phyloP scores from a whole-genome alignment of 495 filamentous ascomycete genomes.

The Xylaria venustula region DNA sequence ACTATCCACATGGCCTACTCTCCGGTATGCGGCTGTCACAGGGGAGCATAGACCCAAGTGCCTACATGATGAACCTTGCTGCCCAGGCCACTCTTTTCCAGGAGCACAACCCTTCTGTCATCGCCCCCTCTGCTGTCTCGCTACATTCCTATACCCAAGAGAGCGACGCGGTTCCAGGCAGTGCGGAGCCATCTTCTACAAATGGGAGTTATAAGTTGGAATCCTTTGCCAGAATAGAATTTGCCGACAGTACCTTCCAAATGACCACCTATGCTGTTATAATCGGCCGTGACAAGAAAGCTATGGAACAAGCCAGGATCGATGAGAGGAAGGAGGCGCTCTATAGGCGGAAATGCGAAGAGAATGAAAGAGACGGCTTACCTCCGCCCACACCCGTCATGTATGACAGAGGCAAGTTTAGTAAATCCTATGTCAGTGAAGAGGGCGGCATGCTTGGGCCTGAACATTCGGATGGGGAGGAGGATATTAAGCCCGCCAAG shows the following conservation, averaged over 20 bases:
- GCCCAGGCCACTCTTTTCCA: conserved; percentile 25
- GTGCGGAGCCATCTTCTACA: conserved; percentile 20
- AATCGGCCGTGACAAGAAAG: conserved; percentile 48
- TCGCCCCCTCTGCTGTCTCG: conserved; percentile 34
- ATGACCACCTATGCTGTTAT: conserved; percentile 53
- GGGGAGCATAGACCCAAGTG: conserved; percentile 27
- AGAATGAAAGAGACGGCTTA: conserved; percentile 36
- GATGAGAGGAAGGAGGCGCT: conserved; percentile 40
- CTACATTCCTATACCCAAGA: conserved; percentile 30
- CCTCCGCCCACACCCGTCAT: conserved; percentile 38
- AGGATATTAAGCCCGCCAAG: conserved; percentile 39
- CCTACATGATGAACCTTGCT: conserved; percentile 26
- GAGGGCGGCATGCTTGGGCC: conserved; percentile 54
- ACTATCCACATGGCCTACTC: conserved; percentile 23
- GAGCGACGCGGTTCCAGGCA: conserved; percentile 22
- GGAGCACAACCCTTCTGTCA: conserved; percentile 20
- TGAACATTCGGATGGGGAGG: conserved; percentile 44
- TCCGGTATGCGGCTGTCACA: conserved; percentile 20
- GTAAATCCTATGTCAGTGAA: conserved; percentile 53
- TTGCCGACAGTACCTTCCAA: conserved; percentile 51
- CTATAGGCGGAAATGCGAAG: conserved; percentile 37
- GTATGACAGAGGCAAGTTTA: conserved; percentile 43
- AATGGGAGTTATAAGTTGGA: conserved; percentile 38
- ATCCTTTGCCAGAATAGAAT: conserved; percentile 51
- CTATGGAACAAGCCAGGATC: conserved; percentile 41